phyloP scores from a whole-genome alignment of 495 filamentous ascomycete species.

The Cairneyella variabilis region DNA sequence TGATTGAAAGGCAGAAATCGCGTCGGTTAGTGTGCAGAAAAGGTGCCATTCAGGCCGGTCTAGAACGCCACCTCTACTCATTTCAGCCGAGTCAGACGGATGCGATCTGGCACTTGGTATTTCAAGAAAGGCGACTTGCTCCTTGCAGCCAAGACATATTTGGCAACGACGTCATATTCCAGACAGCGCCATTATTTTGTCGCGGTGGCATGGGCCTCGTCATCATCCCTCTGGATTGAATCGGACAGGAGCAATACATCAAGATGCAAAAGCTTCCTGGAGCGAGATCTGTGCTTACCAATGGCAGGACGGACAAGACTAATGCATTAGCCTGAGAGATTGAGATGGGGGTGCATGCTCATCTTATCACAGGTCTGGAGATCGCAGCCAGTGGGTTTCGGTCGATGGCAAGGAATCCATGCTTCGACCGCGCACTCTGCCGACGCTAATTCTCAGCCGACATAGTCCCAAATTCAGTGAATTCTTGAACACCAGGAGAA shows the following conservation, averaged over 20 bases:
- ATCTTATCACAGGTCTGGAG: neutral
- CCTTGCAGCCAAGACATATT: constrained; percentile 18
- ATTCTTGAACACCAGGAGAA: too few species aligned
- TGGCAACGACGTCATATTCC: constrained; percentile 19
- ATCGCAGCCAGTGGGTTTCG: neutral
- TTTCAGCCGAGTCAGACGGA: constrained; percentile 3
- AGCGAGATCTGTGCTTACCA: neutral
- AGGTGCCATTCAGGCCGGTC: neutral
- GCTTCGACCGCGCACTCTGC: too few species aligned
- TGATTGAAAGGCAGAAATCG: neutral
- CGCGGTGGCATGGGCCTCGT: constrained; percentile 8
- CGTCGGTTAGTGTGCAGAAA: constrained; percentile 1
- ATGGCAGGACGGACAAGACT: constrained; percentile 10
- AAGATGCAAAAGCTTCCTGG: constrained; percentile 13
- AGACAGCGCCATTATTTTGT: constrained; percentile 12
- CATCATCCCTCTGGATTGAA: constrained; percentile 18
- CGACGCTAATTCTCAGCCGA: too few species aligned
- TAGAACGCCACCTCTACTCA: constrained; percentile 16
- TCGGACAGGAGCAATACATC: constrained; percentile 10
- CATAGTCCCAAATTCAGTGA: too few species aligned
- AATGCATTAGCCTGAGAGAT: neutral
- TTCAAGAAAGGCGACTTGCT: constrained; percentile 14
- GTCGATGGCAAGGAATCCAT: neutral
- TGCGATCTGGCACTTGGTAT: constrained; percentile 19
- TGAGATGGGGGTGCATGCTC: neutral